Conservation (phyloP, 2,329 filamentous ascomycete genomes). For the Fusarium abutilonis region DNA sequence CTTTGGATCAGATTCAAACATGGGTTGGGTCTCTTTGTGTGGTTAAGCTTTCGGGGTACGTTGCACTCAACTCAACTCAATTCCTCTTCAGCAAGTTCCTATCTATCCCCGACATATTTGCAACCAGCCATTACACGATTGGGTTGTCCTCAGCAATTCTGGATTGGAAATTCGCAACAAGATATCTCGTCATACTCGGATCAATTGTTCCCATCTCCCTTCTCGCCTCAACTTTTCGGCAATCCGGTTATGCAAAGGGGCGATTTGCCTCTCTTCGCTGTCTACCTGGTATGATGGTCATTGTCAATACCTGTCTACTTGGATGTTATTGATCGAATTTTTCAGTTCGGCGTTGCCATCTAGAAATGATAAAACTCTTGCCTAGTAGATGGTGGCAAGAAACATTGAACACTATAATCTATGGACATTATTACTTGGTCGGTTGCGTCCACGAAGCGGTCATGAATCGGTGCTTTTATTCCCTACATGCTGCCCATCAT, state of each 20-base stretch:
- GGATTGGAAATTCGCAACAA: constrained; percentile 4
- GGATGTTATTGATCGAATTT: constrained; percentile 2
- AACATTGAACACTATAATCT: constrained; percentile 2
- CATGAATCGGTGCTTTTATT: constrained; percentile 2
- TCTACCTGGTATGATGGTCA: constrained; percentile 21
- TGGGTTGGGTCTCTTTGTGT: constrained; percentile 26
- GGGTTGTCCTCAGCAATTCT: constrained; percentile 25
- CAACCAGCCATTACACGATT: constrained; percentile 17
- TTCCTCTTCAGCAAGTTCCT: constrained; percentile 21
- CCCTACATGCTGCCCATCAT: not conserved
- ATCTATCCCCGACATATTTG: constrained; percentile 13
- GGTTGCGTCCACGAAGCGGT: not conserved
- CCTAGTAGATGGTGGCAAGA: constrained; percentile 13
- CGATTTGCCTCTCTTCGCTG: not conserved
- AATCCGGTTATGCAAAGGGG: constrained; percentile 1
- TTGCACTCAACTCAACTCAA: constrained; percentile 38
- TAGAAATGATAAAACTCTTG: not conserved
- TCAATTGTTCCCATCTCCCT: constrained; percentile 3
- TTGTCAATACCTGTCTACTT: not conserved
- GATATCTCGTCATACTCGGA: constrained; percentile 23
- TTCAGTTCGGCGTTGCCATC: constrained; percentile 16
- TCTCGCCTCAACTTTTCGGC: constrained; percentile 12
- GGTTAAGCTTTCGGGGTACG: constrained; percentile 21
- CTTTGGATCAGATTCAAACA: constrained; percentile 18
- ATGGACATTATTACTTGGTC: constrained; percentile 10